Conservation (phyloP, 2,329 filamentous ascomycete species). For the Penicillium sclerotigenum region DNA sequence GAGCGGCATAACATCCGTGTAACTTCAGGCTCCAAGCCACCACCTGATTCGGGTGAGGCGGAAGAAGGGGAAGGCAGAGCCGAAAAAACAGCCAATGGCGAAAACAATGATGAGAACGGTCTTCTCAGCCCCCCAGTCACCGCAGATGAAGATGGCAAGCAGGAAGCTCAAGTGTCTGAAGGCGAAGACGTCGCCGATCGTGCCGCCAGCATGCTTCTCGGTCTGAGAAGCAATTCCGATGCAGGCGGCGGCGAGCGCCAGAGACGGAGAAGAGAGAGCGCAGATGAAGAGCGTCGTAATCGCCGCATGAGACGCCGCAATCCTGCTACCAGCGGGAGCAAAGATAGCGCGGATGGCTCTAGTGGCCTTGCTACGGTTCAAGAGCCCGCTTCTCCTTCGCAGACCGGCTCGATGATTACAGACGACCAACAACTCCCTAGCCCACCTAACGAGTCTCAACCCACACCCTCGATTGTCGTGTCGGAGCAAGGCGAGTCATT, state of each 20-base stretch:
- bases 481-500: constrained; percentile 30
- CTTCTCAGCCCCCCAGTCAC: constrained; percentile 51
- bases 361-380: constrained; percentile 28
- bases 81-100: constrained; percentile 35
- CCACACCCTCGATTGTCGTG: constrained; percentile 38
- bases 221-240: constrained; percentile 65
- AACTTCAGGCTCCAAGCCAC: constrained; percentile 84
- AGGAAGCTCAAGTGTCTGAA: constrained; percentile 44
- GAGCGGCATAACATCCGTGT: constrained; percentile 86
- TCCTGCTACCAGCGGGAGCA: constrained; percentile 40
- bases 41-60: constrained; percentile 61
- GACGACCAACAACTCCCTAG: constrained; percentile 25
- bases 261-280: constrained; percentile 67
- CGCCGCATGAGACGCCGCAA: constrained; percentile 66
- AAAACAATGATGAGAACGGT: constrained; percentile 38
- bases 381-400: constrained; percentile 32
- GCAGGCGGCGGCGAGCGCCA: constrained; percentile 57
- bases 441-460: constrained; percentile 23
- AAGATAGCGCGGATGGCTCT: constrained; percentile 35
- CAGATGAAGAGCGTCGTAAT: constrained; percentile 71
- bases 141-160: constrained; percentile 35
- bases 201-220: constrained; percentile 78
- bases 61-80: constrained; percentile 59
- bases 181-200: constrained; percentile 78
- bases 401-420: constrained; percentile 19